Percentiles rank a stretch among this genome's conserved stretches.
These are phyloP conservation scores for Auricularia sp. DNA, from an alignment of 768 basidiomycete genomes.

Conservation along the genomic window DNA sequence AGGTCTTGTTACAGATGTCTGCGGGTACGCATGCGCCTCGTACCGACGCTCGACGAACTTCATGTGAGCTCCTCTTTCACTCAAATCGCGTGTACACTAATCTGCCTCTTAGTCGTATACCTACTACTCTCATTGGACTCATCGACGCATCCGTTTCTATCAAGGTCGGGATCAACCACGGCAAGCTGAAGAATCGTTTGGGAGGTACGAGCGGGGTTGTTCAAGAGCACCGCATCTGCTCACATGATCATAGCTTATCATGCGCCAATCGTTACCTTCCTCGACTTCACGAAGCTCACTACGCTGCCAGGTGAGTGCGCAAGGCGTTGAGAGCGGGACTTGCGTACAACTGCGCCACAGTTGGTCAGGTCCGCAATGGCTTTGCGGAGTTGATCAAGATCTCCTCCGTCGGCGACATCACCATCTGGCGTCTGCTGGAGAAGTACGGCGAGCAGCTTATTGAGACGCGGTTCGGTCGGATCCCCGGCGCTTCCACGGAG, in stretches of 20 bases:
- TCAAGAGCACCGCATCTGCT: background rate
- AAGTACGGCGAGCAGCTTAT: conserved; percentile 25
- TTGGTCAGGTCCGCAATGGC: conserved; percentile 26
- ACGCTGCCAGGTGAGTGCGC: conserved; percentile 15
- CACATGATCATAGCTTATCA: conserved; percentile 16
- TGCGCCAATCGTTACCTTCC: conserved; percentile 26
- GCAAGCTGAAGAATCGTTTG: conserved; percentile 27
- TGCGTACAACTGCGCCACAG: background rate
- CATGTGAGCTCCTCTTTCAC: background rate
- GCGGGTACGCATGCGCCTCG: conserved; percentile 23
- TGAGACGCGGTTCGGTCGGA: conserved; percentile 23
- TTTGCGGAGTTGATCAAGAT: conserved; percentile 29
- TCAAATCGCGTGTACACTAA: background rate
- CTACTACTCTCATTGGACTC: conserved; percentile 26
- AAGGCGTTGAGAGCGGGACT: background rate
- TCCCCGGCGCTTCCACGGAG: conserved; percentile 12
- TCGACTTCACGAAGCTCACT: conserved; percentile 25
- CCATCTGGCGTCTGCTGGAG: conserved; percentile 23
- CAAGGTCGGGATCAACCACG: conserved; percentile 27
- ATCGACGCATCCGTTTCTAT: conserved; percentile 28
- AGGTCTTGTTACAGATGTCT: conserved; percentile 24
- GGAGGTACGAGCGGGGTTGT: conserved; percentile 6
- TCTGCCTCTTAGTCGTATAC: conserved; percentile 21
- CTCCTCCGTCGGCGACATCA: conserved; percentile 24
- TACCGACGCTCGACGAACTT: conserved; percentile 16